A percentile compares a stretch with the other conserved stretches of the same genome.
phyloP scores from a whole-genome alignment of 345 rosid genomes.

The Camelina laxa region DNA sequence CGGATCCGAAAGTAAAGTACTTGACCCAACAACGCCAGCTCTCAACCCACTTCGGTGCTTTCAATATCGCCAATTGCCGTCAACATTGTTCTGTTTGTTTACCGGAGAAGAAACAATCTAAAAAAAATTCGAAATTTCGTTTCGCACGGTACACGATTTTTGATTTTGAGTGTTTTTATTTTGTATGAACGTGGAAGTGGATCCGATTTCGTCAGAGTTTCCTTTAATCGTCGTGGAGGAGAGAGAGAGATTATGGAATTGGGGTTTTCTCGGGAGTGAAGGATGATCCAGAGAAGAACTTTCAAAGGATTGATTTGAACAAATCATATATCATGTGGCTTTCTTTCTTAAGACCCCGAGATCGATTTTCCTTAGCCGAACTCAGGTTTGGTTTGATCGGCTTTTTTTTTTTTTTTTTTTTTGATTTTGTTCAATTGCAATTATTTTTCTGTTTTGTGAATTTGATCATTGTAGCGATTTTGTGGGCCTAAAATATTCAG shows the following conservation, averaged over 20 bases:
- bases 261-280: constrained; percentile 41
- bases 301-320: constrained; percentile 45
- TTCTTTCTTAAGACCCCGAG: constrained; percentile 88
- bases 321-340: constrained; percentile 93
- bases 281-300: constrained; percentile 39
- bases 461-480: no score
- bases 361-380: constrained; percentile 91
- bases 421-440: no score
- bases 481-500: no score
- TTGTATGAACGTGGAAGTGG: constrained; percentile 15
- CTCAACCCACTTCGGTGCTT: constrained; percentile 33
- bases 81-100: constrained; percentile 23
- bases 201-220: neutral
- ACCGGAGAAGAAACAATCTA: constrained; percentile 25
- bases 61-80: constrained; percentile 14
- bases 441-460: neutral
- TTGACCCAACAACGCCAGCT: constrained; percentile 46
- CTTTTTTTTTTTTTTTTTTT: no score
- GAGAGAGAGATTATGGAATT: neutral
- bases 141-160: neutral
- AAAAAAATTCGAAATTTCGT: constrained; percentile 3
- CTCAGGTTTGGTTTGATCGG: constrained; percentile 67
- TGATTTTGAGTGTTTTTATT: neutral
- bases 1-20: constrained; percentile 23
- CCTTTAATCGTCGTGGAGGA: neutral